A percentile compares a stretch with the other conserved stretches of the same genome.
Evolutionary conservation across 1,284 basidiomycete species (phyloP).

Genomic region (Amylostereum areolatum): DNA sequence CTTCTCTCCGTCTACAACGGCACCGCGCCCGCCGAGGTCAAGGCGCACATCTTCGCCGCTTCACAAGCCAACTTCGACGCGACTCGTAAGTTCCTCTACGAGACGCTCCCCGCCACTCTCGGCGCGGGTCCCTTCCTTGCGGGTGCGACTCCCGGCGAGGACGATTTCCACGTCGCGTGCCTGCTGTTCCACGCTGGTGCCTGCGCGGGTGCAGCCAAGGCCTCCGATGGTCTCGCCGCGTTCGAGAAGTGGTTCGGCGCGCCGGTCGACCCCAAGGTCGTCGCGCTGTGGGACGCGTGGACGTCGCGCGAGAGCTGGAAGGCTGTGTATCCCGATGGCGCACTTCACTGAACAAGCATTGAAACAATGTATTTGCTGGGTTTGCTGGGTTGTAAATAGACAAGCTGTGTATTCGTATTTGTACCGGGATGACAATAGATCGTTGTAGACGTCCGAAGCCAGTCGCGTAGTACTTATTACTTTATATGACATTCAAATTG

Average conservation of each 20-base stretch:
- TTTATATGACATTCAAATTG: too few relatives aligned
- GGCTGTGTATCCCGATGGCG: slow-evolving; percentile 40
- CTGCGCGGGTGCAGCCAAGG: slow-evolving; percentile 27
- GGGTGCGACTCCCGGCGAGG: slow-evolving; percentile 42
- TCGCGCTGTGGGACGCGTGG: slow-evolving; percentile 44
- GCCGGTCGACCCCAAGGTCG: slow-evolving; percentile 33
- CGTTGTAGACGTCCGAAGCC: too few relatives aligned
- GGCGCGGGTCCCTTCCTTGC: slow-evolving; percentile 42
- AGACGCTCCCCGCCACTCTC: slow-evolving; percentile 34
- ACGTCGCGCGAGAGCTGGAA: slow-evolving; percentile 50
- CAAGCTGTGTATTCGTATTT: too few relatives aligned
- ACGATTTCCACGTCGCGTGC: slow-evolving; percentile 47
- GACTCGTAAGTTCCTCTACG: slow-evolving; percentile 31
- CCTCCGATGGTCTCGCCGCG: slow-evolving; percentile 28
- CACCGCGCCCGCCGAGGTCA: slow-evolving; percentile 27
- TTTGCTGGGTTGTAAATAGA: too few relatives aligned
- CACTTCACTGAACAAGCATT: slow-evolving; percentile 36
- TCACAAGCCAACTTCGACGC: slow-evolving; percentile 35
- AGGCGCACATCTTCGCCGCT: slow-evolving; percentile 33
- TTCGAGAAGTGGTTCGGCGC: slow-evolving; percentile 35
- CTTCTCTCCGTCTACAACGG: slow-evolving; percentile 40
- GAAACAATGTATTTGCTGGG: too few relatives aligned
- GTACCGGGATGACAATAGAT: too few relatives aligned
- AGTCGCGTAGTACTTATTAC: too few relatives aligned
- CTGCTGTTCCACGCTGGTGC: slow-evolving; percentile 44